Conservation (phyloP, 768 basidiomycete species). For the Dioszegia aurantiaca region DNA sequence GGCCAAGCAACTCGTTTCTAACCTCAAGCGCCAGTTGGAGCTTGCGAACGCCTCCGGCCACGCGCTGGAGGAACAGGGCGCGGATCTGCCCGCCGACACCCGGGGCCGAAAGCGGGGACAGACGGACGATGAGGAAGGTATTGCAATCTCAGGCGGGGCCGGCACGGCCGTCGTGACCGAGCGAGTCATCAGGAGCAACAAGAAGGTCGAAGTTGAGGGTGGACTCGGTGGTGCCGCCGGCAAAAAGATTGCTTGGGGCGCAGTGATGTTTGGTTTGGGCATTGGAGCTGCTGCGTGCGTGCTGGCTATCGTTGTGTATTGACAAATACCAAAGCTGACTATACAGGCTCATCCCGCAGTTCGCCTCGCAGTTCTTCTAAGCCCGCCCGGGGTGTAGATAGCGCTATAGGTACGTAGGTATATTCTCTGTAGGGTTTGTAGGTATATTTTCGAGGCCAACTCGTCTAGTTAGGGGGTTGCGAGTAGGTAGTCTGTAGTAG, state of each 20-base stretch:
- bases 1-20: conserved; percentile 71
- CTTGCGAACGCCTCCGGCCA: conserved; percentile 39
- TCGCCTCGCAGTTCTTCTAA: conserved; percentile 19
- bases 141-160: conserved; percentile 36
- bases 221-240: conserved; percentile 60
- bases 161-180: conserved; percentile 52
- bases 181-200: conserved; percentile 64
- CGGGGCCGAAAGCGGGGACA: conserved; percentile 57
- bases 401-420: conserved; percentile 9
- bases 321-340: conserved; percentile 2
- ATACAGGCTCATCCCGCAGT: conserved; percentile 24
- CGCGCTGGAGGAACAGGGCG: conserved; percentile 33
- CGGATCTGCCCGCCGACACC: conserved; percentile 22
- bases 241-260: conserved; percentile 78
- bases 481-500: not conserved
- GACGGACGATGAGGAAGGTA: conserved; percentile 60
- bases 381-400: conserved; percentile 21
- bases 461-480: not conserved
- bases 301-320: not conserved
- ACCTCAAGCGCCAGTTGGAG: conserved; percentile 65
- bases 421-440: conserved; percentile 5
- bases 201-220: conserved; percentile 56
- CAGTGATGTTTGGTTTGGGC: conserved; percentile 77
- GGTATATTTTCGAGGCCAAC: conserved; percentile 13
- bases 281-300: conserved; percentile 63